phyloP scores from a whole-genome alignment of 1,139 yeast species.

The Diutina ranongensis region DNA sequence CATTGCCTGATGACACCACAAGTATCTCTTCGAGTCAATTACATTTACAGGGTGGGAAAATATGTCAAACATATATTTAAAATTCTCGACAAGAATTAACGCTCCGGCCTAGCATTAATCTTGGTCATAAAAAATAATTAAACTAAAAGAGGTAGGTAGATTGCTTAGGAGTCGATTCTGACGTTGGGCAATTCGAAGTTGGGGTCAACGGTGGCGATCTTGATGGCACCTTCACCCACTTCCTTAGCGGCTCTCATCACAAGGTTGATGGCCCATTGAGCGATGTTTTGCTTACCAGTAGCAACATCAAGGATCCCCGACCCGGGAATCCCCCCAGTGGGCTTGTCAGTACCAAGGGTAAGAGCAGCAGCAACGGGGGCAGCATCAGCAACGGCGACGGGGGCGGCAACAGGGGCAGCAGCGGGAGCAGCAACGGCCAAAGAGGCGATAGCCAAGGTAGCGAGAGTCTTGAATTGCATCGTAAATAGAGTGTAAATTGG shows the following conservation, averaged over 20 bases:
- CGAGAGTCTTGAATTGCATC: constrained; percentile 1
- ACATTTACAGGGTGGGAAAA: too few species aligned
- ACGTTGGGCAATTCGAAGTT: not conserved
- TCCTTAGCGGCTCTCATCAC: not conserved
- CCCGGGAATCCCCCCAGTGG: not conserved
- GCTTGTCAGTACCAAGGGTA: not conserved
- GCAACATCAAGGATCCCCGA: not conserved
- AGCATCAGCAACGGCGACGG: constrained; percentile 1
- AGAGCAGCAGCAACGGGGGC: not conserved
- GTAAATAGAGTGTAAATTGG: not conserved
- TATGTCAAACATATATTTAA: not conserved
- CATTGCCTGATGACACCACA: too few species aligned
- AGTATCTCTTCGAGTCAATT: too few species aligned
- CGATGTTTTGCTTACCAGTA: not conserved
- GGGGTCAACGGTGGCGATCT: constrained; percentile 5
- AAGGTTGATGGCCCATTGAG: not conserved
- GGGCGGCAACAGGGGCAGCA: not conserved
- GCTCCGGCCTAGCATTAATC: constrained; percentile 3
- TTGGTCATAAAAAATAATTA: not conserved
- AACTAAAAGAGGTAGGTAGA: too few species aligned
- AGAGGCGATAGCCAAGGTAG: not conserved
- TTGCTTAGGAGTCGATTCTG: not conserved
- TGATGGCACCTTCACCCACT: not conserved
- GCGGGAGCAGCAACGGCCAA: constrained; percentile 1
- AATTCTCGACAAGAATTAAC: not conserved